These are phyloP conservation scores for Picochlorum sp. DNA, from an alignment of 139 green algal genomes.

Conservation along the genomic window DNA sequence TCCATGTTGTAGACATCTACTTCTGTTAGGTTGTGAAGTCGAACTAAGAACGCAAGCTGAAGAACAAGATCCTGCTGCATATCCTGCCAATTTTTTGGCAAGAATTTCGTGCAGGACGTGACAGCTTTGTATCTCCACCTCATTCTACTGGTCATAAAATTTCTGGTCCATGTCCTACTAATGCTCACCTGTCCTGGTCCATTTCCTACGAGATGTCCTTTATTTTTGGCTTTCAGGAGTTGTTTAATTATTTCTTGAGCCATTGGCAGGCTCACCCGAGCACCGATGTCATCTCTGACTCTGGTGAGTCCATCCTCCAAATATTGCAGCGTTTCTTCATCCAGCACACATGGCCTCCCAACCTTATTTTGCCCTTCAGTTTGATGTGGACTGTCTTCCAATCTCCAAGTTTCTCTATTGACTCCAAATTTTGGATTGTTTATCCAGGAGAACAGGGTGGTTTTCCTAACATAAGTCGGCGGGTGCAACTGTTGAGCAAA, in stretches of 20 bases:
- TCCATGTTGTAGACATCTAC: no score
- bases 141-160: conserved; percentile 2
- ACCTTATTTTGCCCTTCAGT: background rate
- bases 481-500: conserved; percentile 1
- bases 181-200: background rate
- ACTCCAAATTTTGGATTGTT: conserved; percentile 2
- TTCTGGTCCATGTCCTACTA: conserved; percentile 1
- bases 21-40: no score
- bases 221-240: conserved; percentile 2
- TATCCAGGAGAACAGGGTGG: background rate
- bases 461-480: background rate
- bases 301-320: conserved; percentile 1
- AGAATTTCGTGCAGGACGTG: no score
- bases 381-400: background rate
- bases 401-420: conserved; percentile 2
- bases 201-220: background rate
- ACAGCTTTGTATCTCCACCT: background rate
- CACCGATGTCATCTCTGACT: background rate
- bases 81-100: no score
- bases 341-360: background rate
- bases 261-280: background rate
- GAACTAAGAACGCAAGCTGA: no score
- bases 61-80: no score
- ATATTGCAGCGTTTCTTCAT: conserved; percentile 2
- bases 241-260: conserved; percentile 1